A percentile compares a stretch with the other conserved stretches of the same genome.
phyloP scores from a whole-genome alignment of 2,329 filamentous ascomycete genomes.

The Fusarium sp. region DNA sequence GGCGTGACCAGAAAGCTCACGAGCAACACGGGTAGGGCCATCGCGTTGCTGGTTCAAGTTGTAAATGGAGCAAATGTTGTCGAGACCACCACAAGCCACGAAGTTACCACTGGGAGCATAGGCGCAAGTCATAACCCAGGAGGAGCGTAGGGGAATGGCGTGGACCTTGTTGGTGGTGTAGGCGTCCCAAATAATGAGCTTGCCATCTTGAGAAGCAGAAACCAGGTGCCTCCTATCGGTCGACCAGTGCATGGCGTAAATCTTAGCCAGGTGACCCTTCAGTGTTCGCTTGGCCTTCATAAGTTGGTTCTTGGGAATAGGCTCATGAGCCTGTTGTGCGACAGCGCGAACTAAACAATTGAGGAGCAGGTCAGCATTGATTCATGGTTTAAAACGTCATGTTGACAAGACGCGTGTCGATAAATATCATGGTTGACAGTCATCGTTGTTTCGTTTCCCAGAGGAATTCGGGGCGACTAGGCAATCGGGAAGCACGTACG shows the following conservation, averaged over 20 bases:
- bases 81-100: conserved; percentile 96
- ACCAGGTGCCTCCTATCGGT: conserved; percentile 97
- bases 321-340: conserved; percentile 90
- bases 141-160: conserved; percentile 95
- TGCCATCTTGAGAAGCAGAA: conserved; percentile 97
- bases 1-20: conserved; percentile 95
- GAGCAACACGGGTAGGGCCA: conserved; percentile 94
- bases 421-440: background rate
- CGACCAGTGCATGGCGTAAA: conserved; percentile 99
- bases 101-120: conserved; percentile 99
- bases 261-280: conserved; percentile 98
- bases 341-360: conserved; percentile 81
- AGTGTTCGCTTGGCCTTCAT: conserved; percentile 98
- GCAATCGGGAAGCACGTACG: conserved; percentile 71
- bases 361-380: conserved; percentile 41
- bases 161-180: conserved; percentile 99
- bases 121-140: conserved; percentile 99
- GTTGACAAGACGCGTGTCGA: background rate
- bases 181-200: conserved; percentile 99
- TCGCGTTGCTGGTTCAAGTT: conserved; percentile 95
- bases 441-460: background rate
- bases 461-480: background rate
- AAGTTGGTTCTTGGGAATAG: conserved; percentile 86
- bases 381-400: background rate
- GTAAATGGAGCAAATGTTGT: conserved; percentile 99